phyloP scores from a whole-genome alignment of 169 alveolate species.

The Perkinsus marinus region DNA sequence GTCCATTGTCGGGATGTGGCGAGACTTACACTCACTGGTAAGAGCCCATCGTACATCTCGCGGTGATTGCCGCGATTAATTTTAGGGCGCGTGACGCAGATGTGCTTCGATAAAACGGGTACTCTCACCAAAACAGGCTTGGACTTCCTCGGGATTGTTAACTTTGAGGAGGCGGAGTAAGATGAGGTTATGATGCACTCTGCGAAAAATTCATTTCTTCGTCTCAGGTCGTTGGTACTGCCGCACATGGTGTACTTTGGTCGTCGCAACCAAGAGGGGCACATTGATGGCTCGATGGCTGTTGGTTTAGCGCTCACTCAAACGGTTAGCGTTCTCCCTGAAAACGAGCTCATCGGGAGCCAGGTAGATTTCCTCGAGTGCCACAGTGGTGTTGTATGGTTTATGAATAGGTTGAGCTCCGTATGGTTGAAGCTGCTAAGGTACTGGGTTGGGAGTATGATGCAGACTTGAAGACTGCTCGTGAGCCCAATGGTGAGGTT shows the following conservation, averaged over 20 bases:
- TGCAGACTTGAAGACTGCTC: neutral
- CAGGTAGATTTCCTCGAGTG: neutral
- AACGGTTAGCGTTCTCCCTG: neutral
- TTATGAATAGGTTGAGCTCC: neutral
- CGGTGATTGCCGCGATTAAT: neutral
- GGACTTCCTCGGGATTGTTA: conserved; percentile 8
- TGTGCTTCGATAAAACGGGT: conserved; percentile 32
- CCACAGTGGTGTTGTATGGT: neutral
- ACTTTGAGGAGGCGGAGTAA: neutral
- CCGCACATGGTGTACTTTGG: neutral
- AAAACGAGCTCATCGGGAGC: neutral
- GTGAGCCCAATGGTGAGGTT: neutral
- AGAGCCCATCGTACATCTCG: neutral
- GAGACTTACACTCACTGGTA: neutral
- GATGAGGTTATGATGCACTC: neutral
- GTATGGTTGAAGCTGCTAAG: neutral
- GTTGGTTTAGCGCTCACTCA: neutral
- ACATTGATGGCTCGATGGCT: neutral
- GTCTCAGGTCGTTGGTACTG: neutral
- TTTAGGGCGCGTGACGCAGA: neutral
- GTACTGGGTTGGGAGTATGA: neutral
- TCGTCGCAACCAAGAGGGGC: neutral
- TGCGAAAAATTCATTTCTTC: neutral
- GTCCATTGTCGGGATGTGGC: neutral
- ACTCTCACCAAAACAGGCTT: conserved; percentile 19